Base-by-base conservation (phyloP, 108 stramenopile genomes). In the Aurantiochytrium sp. region DNA sequence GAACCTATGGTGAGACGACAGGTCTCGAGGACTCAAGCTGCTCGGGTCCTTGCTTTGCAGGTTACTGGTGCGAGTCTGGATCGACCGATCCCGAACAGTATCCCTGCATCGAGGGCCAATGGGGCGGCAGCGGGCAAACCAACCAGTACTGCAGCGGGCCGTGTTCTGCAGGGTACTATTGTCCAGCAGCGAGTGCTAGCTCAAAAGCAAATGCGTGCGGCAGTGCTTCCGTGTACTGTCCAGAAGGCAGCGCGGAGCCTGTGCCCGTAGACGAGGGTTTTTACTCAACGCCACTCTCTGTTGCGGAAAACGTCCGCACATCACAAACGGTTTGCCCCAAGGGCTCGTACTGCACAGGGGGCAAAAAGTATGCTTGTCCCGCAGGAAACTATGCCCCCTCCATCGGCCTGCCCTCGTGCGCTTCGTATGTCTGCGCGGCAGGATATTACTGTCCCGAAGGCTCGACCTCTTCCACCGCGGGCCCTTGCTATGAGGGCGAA, bases 371-470 rank as follows among this genome's bases (percentile, higher is more conserved):
- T 12, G 12, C 58, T 47, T 90, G 90, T 55, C 90, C 90, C 14
- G 90, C 88, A 5, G 90, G 90, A n/a, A 44, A 49, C 10, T 90
- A 88, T 53, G 90, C 35, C 19, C 19, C 71, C 0, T 55, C 53
- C 14, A 42, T 43, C 49, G 90, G 90, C 10, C 44, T 88, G 16
- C 14, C 18, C 28, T 72, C 64, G 10, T 49, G 35, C 53, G 25
- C 42, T 12, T 51, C 5, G 4, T 88, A 72, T 25, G 35, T 19
- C 28, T 90, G 90, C 88, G 21, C 64, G 5, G 90, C 71, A 23
- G 90, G 90, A 16, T 89, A 88, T 55, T 88, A 55, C 8, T 90
- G 90, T 51, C 90, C 90, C 43, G 2, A 42, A 5, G 88, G 76
- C 0, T 88, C 89, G 2, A 58, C 59, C 5, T 90, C 89, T 8